These are phyloP conservation scores for Oehlia diaphana DNA, from an alignment of 192 early-diverging fungal species.

Conservation along the genomic window DNA sequence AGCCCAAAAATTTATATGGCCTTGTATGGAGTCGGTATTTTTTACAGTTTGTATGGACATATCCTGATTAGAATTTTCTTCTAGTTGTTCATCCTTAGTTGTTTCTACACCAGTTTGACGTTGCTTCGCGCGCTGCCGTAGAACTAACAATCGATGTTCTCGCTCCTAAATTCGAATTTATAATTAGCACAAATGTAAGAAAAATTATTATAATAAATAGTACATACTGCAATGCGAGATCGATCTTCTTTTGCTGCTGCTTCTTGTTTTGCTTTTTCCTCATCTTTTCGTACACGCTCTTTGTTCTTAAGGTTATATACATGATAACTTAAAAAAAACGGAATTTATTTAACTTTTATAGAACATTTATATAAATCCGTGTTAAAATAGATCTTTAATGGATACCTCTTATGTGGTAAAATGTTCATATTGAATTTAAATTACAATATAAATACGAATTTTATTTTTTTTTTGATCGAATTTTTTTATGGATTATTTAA, in stretches of 20 bases:
- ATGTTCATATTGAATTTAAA: conserved; percentile 52
- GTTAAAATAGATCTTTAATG: neutral
- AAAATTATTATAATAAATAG: neutral
- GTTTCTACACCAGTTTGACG: conserved; percentile 12
- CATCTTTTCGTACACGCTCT: conserved; percentile 66
- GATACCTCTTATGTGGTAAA: conserved; percentile 65
- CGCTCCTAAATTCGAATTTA: conserved; percentile 47
- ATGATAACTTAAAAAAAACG: conserved; percentile 59
- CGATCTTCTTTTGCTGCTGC: conserved; percentile 52
- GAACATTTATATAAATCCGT: neutral
- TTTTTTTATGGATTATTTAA: no score
- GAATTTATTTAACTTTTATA: neutral
- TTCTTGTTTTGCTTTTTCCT: conserved; percentile 63
- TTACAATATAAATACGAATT: no score
- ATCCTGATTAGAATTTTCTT: neutral
- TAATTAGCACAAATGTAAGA: neutral
- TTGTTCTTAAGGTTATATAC: conserved; percentile 73
- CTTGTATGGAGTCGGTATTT: neutral
- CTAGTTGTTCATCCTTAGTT: neutral
- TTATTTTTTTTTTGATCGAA: no score
- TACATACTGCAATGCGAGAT: conserved; percentile 54
- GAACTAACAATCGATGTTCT: conserved; percentile 55
- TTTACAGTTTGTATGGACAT: neutral
- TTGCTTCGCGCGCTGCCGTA: conserved; percentile 49
- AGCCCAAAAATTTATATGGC: conserved; percentile 64